phyloP scores from a whole-genome alignment of 2,329 filamentous ascomycete species.

The Alternaria solani region DNA sequence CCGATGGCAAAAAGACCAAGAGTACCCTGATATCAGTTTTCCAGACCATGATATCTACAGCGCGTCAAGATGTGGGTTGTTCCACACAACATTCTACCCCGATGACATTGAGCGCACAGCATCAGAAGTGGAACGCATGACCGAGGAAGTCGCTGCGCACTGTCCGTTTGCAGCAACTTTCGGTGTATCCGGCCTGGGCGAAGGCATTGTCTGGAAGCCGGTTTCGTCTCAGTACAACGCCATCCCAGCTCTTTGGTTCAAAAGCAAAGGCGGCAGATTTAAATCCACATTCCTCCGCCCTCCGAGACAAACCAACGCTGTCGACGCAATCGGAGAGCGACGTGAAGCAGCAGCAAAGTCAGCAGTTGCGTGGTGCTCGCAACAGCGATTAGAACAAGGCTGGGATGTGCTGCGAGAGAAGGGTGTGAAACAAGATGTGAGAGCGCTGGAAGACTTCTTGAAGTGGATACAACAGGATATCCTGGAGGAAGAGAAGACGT shows the following conservation, averaged over 20 bases:
- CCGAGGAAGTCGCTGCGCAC: not conserved
- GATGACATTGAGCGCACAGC: not conserved
- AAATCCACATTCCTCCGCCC: conserved; percentile 33
- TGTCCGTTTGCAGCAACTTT: conserved; percentile 1
- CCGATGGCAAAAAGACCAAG: conserved; percentile 31
- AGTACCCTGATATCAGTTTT: not conserved
- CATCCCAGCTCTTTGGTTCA: not conserved
- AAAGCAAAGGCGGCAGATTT: conserved; percentile 30
- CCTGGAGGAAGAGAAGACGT: conserved; percentile 31
- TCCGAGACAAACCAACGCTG: conserved; percentile 20
- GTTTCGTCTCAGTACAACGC: not conserved
- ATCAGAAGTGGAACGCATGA: not conserved
- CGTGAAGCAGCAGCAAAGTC: conserved; percentile 18
- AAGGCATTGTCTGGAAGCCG: conserved; percentile 2
- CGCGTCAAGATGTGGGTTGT: not conserved
- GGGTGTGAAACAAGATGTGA: conserved; percentile 19
- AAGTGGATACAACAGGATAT: conserved; percentile 39
- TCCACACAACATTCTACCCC: not conserved
- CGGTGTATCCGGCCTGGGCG: not conserved
- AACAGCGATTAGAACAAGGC: conserved; percentile 35
- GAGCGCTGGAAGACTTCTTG: conserved; percentile 27
- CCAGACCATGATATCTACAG: not conserved
- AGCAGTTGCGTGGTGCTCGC: conserved; percentile 31
- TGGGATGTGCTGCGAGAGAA: conserved; percentile 37
- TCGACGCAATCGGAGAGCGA: conserved; percentile 15